Conservation (phyloP, 1,139 yeast genomes). For the Zygosaccharomyces sapae region DNA sequence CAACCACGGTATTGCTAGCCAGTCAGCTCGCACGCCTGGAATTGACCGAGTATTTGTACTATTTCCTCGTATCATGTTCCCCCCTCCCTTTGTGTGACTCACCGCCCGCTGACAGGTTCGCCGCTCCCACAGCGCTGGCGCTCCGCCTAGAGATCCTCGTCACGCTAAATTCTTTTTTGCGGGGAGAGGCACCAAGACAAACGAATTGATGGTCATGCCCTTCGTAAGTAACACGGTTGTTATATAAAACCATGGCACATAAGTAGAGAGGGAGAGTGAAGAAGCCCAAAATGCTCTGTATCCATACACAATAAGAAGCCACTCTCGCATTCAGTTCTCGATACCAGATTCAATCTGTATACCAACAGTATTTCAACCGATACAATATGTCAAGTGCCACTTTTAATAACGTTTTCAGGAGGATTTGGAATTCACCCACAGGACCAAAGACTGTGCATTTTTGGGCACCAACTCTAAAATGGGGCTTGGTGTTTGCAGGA, state of each 20-base stretch:
- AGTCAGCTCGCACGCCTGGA: too few relatives aligned
- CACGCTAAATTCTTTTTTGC: not conserved
- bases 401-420: slow-evolving; percentile 43
- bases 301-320: too few relatives aligned
- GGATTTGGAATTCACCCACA: slow-evolving; percentile 78
- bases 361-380: not conserved
- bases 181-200: not conserved
- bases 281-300: too few relatives aligned
- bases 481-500: slow-evolving; percentile 92
- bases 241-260: not conserved
- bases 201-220: not conserved
- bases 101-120: not conserved
- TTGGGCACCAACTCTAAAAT: slow-evolving; percentile 59
- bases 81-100: not conserved
- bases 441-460: slow-evolving; percentile 96
- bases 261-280: too few relatives aligned
- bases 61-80: too few relatives aligned
- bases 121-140: not conserved
- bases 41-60: too few relatives aligned
- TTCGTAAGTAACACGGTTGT: not conserved
- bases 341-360: not conserved
- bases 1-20: too few relatives aligned
- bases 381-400: slow-evolving; percentile 22
- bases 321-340: too few relatives aligned
- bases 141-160: not conserved